phyloP scores from a whole-genome alignment of 352 stramenopile species.

The Aphanomyces cochlioides region DNA sequence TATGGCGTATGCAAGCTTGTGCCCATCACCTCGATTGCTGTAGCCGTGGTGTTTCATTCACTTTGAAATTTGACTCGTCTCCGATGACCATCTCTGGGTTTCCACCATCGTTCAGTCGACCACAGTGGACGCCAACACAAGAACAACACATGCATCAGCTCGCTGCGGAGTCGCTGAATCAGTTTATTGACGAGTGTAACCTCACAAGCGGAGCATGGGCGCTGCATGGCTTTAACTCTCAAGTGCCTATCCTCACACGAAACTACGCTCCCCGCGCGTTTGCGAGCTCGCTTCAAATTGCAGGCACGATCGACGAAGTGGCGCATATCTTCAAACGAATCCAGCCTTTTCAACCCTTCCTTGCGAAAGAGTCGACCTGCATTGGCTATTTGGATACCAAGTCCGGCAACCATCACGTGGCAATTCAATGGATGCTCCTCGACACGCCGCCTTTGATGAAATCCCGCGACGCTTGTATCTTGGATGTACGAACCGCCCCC shows the following conservation, averaged over 20 bases:
- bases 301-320: conserved; percentile 20
- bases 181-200: conserved; percentile 13
- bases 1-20: too few species aligned
- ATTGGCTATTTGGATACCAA: conserved; percentile 16
- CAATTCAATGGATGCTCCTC: conserved; percentile 25
- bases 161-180: not conserved
- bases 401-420: conserved; percentile 14
- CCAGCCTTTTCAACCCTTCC: conserved; percentile 25
- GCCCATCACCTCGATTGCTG: too few species aligned
- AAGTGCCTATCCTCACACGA: not conserved
- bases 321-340: conserved; percentile 16
- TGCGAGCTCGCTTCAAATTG: conserved; percentile 15
- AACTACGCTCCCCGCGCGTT: not conserved
- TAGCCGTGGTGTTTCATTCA: too few species aligned
- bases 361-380: conserved; percentile 18
- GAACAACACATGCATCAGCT: not conserved
- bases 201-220: conserved; percentile 11
- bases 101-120: conserved; percentile 7
- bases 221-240: not conserved
- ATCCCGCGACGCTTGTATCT: conserved; percentile 22
- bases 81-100: not conserved
- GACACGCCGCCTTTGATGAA: not conserved
- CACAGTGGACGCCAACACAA: not conserved
- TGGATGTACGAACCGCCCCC: conserved; percentile 4
- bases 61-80: too few species aligned